Evolutionary conservation across 1,139 yeast genomes (phyloP).

Genomic region (Nakaseomyces sp.): DNA sequence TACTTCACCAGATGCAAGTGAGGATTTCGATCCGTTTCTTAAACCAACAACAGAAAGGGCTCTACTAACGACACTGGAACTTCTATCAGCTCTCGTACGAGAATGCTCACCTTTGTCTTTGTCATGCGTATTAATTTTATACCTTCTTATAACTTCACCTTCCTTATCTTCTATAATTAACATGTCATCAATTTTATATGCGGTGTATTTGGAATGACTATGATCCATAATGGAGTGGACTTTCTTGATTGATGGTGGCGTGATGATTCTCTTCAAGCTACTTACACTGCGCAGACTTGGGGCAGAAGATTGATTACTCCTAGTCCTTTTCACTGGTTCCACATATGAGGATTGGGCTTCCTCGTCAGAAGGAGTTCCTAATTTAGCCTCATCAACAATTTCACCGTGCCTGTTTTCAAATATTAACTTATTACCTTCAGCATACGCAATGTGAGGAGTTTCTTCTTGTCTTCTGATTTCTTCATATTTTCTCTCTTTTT

Average conservation of each 20-base stretch:
- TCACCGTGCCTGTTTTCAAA: constrained; percentile 83
- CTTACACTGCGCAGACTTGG: constrained; percentile 11
- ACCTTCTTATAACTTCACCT: constrained; percentile 83
- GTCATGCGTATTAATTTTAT: constrained; percentile 54
- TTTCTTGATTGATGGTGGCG: constrained; percentile 13
- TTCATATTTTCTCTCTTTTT: constrained; percentile 10
- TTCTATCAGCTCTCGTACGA: constrained; percentile 6
- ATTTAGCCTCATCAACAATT: constrained; percentile 41
- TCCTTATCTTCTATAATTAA: constrained; percentile 82
- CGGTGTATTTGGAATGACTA: constrained; percentile 36
- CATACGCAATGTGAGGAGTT: constrained; percentile 45
- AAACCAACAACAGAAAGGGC: constrained; percentile 49
- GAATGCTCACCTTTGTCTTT: constrained; percentile 8
- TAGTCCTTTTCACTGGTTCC: constrained; percentile 10
- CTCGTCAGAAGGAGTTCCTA: constrained; percentile 19
- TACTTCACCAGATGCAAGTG: constrained; percentile 9
- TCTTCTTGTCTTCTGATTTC: constrained; percentile 17
- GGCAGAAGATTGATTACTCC: constrained; percentile 18
- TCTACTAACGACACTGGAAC: constrained; percentile 18
- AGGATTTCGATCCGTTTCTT: constrained; percentile 26
- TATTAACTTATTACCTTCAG: constrained; percentile 61
- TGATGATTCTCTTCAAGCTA: constrained; percentile 15
- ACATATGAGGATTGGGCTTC: constrained; percentile 16
- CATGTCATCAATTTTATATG: constrained; percentile 58
- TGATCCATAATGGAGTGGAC: constrained; percentile 7